Conservation (phyloP, 768 basidiomycete species). For the Hericium erinaceus region DNA sequence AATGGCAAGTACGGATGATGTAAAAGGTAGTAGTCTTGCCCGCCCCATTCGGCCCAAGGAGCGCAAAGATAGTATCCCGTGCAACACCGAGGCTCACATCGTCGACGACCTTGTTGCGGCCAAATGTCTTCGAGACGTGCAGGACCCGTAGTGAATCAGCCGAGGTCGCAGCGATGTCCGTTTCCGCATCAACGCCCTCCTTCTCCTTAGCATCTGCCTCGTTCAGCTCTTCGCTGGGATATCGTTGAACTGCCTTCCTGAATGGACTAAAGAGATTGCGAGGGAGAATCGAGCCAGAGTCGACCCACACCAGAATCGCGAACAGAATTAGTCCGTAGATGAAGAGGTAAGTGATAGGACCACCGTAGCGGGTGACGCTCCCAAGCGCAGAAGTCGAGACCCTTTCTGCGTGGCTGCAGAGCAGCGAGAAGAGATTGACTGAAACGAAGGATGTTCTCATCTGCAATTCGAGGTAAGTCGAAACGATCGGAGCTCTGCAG, state of each 20-base stretch:
- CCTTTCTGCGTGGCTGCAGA: slow-evolving; percentile 47
- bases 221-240: background rate
- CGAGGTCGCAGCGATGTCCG: slow-evolving; percentile 35
- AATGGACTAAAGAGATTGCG: slow-evolving; percentile 14
- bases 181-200: slow-evolving; percentile 48
- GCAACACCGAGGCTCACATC: slow-evolving; percentile 63
- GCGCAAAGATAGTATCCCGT: slow-evolving; percentile 54
- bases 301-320: slow-evolving; percentile 57
- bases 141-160: slow-evolving; percentile 55
- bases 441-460: slow-evolving; percentile 65
- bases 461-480: slow-evolving; percentile 23
- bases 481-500: background rate
- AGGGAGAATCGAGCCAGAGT: slow-evolving; percentile 53
- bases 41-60: slow-evolving; percentile 77
- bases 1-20: slow-evolving; percentile 51
- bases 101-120: slow-evolving; percentile 46
- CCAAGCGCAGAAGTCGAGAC: slow-evolving; percentile 41
- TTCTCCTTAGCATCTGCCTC: slow-evolving; percentile 1
- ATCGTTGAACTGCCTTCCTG: background rate
- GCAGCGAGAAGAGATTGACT: slow-evolving; percentile 65
- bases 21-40: slow-evolving; percentile 81
- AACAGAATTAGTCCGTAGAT: slow-evolving; percentile 50
- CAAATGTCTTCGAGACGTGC: slow-evolving; percentile 53
- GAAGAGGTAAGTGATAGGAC: slow-evolving; percentile 68
- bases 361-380: slow-evolving; percentile 52